Percentiles rank a stretch among this genome's conserved stretches.
phyloP scores from a whole-genome alignment of 2,329 filamentous ascomycete genomes.

The Chaetomium globosum region DNA sequence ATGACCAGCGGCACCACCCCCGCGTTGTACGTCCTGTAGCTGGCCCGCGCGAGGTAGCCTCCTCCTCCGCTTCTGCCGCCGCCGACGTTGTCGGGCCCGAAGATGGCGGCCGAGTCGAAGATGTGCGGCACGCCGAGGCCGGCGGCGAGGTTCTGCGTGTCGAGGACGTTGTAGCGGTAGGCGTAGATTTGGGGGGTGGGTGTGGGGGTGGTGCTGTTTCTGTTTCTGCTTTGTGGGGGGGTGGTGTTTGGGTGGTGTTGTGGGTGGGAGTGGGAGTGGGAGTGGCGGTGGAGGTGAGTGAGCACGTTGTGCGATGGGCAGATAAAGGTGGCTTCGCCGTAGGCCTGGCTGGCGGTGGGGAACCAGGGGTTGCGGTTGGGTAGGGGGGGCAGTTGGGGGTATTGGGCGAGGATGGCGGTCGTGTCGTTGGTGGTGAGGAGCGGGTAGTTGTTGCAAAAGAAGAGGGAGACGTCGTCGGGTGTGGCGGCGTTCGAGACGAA shows the following conservation, averaged over 20 bases:
- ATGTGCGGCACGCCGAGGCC: constrained; percentile 55
- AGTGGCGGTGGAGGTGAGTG: constrained; percentile 24
- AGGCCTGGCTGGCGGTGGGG: constrained; percentile 47
- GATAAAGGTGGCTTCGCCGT: constrained; percentile 52
- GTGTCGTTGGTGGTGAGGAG: constrained; percentile 45
- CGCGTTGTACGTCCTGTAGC: constrained; percentile 51
- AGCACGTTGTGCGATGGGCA: constrained; percentile 50
- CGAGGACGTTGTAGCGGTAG: constrained; percentile 55
- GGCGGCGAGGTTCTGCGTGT: constrained; percentile 41
- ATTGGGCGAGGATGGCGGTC: constrained; percentile 44
- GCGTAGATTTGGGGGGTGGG: constrained; percentile 42
- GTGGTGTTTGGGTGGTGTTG: neutral
- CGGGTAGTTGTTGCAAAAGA: constrained; percentile 54
- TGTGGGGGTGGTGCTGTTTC: too few relatives aligned
- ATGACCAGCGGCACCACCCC: constrained; percentile 51
- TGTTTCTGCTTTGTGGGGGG: neutral
- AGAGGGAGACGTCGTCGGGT: constrained; percentile 43
- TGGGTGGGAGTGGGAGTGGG: too few relatives aligned
- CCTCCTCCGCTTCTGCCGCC: too few relatives aligned
- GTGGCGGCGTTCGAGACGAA: constrained; percentile 48
- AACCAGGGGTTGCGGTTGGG: constrained; percentile 50
- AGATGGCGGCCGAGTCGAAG: constrained; percentile 52
- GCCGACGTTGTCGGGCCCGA: constrained; percentile 48
- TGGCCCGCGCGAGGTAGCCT: constrained; percentile 36
- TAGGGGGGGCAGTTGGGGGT: constrained; percentile 43